Conservation (phyloP, 345 rosid genomes). For the Eucalyptus dawsonii region DNA sequence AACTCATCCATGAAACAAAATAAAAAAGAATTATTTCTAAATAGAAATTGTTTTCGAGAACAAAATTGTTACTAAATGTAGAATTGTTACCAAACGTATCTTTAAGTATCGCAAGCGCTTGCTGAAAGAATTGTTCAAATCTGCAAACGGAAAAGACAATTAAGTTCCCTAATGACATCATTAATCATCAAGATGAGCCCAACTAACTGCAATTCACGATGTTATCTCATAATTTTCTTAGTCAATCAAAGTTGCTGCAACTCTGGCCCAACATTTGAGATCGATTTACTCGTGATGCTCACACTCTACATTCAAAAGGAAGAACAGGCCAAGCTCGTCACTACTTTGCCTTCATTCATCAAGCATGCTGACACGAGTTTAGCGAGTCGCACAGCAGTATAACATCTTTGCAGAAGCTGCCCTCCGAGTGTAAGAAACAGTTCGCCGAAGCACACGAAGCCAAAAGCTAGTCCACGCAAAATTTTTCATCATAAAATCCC, state of each 20-base stretch:
- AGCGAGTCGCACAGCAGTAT: neutral
- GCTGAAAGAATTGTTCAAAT: neutral
- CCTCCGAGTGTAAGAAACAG: neutral
- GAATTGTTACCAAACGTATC: too few species aligned
- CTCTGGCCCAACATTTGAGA: neutral
- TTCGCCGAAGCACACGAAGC: neutral
- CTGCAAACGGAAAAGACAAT: neutral
- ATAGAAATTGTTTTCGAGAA: accelerated
- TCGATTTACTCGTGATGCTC: neutral
- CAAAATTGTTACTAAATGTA: accelerated
- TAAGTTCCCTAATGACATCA: neutral
- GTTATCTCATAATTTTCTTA: neutral
- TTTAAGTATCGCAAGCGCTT: neutral
- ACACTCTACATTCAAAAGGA: neutral
- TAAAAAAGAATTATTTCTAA: too few species aligned
- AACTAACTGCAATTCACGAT: neutral
- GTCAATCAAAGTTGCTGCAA: neutral
- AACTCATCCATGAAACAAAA: too few species aligned
- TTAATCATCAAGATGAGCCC: neutral
- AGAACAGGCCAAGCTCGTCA: neutral
- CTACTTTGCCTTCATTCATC: neutral
- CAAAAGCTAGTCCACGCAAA: neutral
- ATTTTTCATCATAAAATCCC: neutral
- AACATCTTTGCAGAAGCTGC: neutral
- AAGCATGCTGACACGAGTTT: neutral